A percentile compares a stretch with the other conserved stretches of the same genome.
phyloP scores from a whole-genome alignment of 2,329 filamentous ascomycete genomes.

The Rhynchosporium graminicola region DNA sequence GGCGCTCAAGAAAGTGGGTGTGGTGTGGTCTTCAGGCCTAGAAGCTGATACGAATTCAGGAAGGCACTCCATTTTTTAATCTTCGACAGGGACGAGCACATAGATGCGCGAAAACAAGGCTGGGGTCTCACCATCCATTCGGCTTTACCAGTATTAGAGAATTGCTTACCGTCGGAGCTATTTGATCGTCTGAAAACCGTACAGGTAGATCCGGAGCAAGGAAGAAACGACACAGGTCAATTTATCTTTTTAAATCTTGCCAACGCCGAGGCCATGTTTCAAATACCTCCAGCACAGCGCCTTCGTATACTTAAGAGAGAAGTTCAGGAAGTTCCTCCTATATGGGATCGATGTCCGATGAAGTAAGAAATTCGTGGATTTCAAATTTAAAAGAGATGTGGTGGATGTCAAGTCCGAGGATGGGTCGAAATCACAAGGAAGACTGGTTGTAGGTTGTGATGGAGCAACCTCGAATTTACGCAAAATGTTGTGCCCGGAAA shows the following conservation, averaged over 20 bases:
- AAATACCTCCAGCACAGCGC: conserved; percentile 47
- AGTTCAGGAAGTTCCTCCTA: conserved; percentile 49
- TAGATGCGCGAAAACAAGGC: conserved; percentile 51
- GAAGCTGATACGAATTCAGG: conserved; percentile 1
- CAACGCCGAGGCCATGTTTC: conserved; percentile 49
- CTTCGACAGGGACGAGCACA: conserved; percentile 55
- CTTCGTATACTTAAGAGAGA: conserved; percentile 51
- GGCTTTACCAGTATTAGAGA: conserved; percentile 54
- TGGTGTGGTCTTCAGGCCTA: not conserved
- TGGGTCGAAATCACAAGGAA: conserved; percentile 45
- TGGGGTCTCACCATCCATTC: conserved; percentile 68
- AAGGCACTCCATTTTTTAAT: conserved; percentile 50
- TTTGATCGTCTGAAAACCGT: conserved; percentile 49
- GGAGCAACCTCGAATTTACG: conserved; percentile 50
- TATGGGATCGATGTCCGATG: conserved; percentile 51
- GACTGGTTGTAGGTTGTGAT: conserved; percentile 53
- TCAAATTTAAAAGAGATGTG: conserved; percentile 40
- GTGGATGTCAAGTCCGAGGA: conserved; percentile 51
- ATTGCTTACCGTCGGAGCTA: conserved; percentile 52
- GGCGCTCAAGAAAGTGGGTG: conserved; percentile 31
- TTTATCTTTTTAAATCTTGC: conserved; percentile 60
- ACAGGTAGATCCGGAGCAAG: conserved; percentile 55
- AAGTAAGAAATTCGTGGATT: conserved; percentile 42
- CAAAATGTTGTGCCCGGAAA: conserved; percentile 42
- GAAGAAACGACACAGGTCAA: conserved; percentile 48